Conservation (phyloP, 31 red algal genomes). For the Asparagopsis taxiformis region DNA sequence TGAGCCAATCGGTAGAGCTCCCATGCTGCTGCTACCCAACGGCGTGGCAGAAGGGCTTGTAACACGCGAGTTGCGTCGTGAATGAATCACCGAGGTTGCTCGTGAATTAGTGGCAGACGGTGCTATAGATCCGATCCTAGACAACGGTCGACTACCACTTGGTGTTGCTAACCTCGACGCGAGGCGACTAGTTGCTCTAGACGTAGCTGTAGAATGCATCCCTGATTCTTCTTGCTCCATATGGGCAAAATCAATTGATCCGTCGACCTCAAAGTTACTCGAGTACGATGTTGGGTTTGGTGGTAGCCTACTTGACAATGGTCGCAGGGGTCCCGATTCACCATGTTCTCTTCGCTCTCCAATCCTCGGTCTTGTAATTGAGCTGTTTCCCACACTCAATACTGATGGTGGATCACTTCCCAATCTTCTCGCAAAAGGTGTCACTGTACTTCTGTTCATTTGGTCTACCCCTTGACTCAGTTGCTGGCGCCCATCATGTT, state of each 20-base stretch:
- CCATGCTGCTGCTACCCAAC: not conserved
- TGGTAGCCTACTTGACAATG: not conserved
- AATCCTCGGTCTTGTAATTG: not conserved
- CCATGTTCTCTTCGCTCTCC: not conserved
- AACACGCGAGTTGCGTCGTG: not conserved
- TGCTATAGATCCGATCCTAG: conserved; percentile 31
- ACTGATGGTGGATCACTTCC: not conserved
- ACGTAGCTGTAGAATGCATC: conserved; percentile 12
- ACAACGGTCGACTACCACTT: conserved; percentile 33
- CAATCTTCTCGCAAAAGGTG: not conserved
- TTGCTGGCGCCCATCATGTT: not conserved
- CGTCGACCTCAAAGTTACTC: conserved; percentile 32
- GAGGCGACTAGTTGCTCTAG: conserved; percentile 25
- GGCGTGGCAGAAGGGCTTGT: conserved; percentile 20
- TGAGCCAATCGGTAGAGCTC: not conserved
- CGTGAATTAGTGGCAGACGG: conserved; percentile 20
- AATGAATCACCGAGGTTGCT: not conserved
- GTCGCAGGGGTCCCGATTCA: not conserved
- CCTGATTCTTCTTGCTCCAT: conserved; percentile 29
- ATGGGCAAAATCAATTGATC: conserved; percentile 38
- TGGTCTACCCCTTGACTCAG: not conserved
- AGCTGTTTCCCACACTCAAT: not conserved
- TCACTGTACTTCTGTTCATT: not conserved
- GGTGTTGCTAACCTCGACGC: conserved; percentile 37
- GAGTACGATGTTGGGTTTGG: conserved; percentile 6